Evolutionary conservation across 441 rosid species (phyloP), one percentile per base, ranked within the genome.

Genomic region (Arabidopsis lyrata): DNA sequence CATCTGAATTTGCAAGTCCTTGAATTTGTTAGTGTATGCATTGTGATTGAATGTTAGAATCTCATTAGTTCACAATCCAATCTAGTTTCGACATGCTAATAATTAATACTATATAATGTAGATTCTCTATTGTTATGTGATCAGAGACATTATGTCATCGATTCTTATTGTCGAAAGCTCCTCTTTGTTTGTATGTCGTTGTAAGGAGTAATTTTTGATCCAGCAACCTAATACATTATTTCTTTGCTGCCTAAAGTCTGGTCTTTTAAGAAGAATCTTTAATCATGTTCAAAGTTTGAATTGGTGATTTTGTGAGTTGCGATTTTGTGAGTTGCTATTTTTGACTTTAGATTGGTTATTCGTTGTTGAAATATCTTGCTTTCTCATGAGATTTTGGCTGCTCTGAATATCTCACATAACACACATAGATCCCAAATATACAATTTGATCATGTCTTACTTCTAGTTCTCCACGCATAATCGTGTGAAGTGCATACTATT

Each of bases 311-410:
- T 42, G 18, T 42, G 48, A 8, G 16, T 38, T 24, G 5, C 15
- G 8, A 12, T 14, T 42, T n/a, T 42, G n/a, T 42, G 48, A 8
- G 16, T 38, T 24, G 5, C 15, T n/a, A 12, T 14, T 42, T n/a
- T 42, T 42, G 14, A n/a, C 35, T 34, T 11, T 22, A 55, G 64
- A 27, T 27, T 73, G 48, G 29, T 49, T 67, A 31, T 10, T 74
- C 53, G 15, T 73, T 2, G 38, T 45, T 73, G n/a, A 0, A 34
- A 22, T 18, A 31, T 29, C 14, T 52, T 10, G 13, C 2, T 4
- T 35, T 72, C 48, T 53, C 14, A 5, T 18, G 6, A 32, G 20
- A 32, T 24, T 45, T 73, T 32, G 71, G 18, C 13, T 73, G 65
- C 39, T 73, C 32, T 47, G 5, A 11, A 35, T 63, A 24, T 22